Base-by-base conservation (phyloP, 1,284 basidiomycete genomes). In the Rhodotorula sp. region DNA sequence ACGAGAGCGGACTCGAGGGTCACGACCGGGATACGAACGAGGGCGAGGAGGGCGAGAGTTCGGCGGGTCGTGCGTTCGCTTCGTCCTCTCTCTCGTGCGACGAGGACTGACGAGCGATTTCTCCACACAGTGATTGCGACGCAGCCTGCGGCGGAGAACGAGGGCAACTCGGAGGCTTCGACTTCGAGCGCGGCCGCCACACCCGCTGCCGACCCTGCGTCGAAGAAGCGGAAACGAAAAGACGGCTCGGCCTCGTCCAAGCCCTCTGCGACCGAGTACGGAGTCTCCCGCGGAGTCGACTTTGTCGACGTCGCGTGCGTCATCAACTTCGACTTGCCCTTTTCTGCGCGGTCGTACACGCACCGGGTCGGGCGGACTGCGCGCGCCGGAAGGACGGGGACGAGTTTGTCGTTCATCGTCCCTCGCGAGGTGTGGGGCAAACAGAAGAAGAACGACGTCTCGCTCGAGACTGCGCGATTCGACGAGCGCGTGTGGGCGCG, bases 271-370 rank as follows among this genome's bases (percentile, higher is more conserved):
- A 88, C 86, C 64, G 92, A 96, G 79, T 98, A 94, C 78, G 94
- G 95, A 53, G 91, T 98, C 62, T 94, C 93, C 2, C 90, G 96
- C 54, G 96, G 96, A 3, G 89, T 99, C 73, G 96, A 99, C 82
- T 99, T 99, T 80, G 86, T 98, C 76, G 90, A 96, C 76, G 96
- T 99, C 56, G 89, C 94, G 4, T 98, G 94, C 77, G 96, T 99
- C 13, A 87, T 99, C 82, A 99, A 99, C 83, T 99, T 99, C 81
- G 96, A 99, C 81, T 85, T 99, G 13, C 96, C 96, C 0, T 85
- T 88, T 5, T 90, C 92, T 1, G 85, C 91, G 5, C 89, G 88
- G n/a, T 86, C 92, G 4, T 99, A 99, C 81, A 94, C 91, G 4
- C 96, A 99, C 80, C 90, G 96, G 58, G 90, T 99, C 20, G 96